phyloP scores from a whole-genome alignment of 441 rosid genomes.

The Eutrema salsugineum region DNA sequence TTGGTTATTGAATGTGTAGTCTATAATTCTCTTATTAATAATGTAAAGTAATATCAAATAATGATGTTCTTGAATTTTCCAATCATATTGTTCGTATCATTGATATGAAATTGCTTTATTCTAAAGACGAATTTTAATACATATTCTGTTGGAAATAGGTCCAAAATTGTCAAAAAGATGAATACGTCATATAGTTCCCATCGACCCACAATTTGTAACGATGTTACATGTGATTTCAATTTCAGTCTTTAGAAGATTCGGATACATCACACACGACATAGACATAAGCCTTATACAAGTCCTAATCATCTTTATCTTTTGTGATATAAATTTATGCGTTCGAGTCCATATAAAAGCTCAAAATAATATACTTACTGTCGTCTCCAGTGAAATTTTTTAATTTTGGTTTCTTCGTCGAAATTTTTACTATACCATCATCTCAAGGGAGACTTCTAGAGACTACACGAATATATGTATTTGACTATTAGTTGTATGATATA shows the following conservation, averaged over 20 bases:
- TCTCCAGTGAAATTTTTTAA: background rate
- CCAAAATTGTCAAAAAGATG: constrained; percentile 14
- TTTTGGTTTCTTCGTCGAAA: background rate
- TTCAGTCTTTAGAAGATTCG: constrained; percentile 34
- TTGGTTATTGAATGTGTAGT: constrained; percentile 13
- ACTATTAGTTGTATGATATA: constrained; percentile 3
- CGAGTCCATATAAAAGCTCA: background rate
- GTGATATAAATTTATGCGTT: background rate
- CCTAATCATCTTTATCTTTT: constrained; percentile 27
- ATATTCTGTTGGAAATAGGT: constrained; percentile 27
- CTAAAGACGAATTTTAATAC: constrained; percentile 4
- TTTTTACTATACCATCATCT: background rate
- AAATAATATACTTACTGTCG: background rate
- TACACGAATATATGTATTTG: background rate
- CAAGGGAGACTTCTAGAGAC: background rate
- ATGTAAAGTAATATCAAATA: constrained; percentile 17
- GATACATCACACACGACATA: constrained; percentile 30
- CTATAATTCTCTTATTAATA: constrained; percentile 7
- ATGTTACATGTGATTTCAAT: constrained; percentile 30
- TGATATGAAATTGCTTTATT: constrained; percentile 15
- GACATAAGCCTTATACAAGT: constrained; percentile 26
- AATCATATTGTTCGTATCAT: constrained; percentile 29
- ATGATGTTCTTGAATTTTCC: constrained; percentile 16
- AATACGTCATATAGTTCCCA: constrained; percentile 29
- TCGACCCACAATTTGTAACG: constrained; percentile 18